These are phyloP conservation scores for Candida chilensis DNA, from an alignment of 805 yeast genomes.

Conservation along the genomic window DNA sequence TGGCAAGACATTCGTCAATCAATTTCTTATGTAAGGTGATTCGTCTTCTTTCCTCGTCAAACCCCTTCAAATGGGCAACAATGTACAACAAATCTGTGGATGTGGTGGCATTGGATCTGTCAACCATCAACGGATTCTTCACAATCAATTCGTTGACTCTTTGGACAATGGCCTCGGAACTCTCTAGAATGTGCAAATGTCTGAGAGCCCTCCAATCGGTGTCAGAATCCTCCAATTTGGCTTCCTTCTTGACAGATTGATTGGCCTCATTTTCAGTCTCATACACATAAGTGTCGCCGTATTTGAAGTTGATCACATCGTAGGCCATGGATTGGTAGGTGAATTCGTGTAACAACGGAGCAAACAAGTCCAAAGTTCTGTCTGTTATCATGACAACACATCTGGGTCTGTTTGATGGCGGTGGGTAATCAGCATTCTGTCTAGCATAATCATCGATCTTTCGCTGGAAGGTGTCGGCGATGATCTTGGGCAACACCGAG, in stretches of 20 bases:
- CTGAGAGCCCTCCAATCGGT: conserved; percentile 65
- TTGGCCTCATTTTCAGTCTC: conserved; percentile 45
- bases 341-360: conserved; percentile 85
- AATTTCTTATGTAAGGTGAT: conserved; percentile 51
- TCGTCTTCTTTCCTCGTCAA: conserved; percentile 57
- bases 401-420: conserved; percentile 48
- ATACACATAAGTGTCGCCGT: conserved; percentile 36
- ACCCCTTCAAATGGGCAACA: conserved; percentile 60
- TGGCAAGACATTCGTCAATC: conserved; percentile 55
- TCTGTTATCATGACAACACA: conserved; percentile 73
- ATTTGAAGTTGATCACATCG: conserved; percentile 49
- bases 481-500: conserved; percentile 50
- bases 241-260: conserved; percentile 22
- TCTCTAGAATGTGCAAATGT: conserved; percentile 69
- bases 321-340: conserved; percentile 88
- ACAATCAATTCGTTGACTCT: conserved; percentile 57
- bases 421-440: conserved; percentile 55
- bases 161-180: conserved; percentile 49
- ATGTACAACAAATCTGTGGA: conserved; percentile 69
- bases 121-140: conserved; percentile 70
- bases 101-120: conserved; percentile 51
- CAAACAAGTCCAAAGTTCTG: conserved; percentile 72
- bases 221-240: conserved; percentile 53
- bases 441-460: conserved; percentile 73
- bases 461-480: conserved; percentile 65